Evolutionary conservation across 163 green algal genomes (phyloP), one percentile per base, ranked within the genome.

Genomic region (Trebouxiophyceae sp.): DNA sequence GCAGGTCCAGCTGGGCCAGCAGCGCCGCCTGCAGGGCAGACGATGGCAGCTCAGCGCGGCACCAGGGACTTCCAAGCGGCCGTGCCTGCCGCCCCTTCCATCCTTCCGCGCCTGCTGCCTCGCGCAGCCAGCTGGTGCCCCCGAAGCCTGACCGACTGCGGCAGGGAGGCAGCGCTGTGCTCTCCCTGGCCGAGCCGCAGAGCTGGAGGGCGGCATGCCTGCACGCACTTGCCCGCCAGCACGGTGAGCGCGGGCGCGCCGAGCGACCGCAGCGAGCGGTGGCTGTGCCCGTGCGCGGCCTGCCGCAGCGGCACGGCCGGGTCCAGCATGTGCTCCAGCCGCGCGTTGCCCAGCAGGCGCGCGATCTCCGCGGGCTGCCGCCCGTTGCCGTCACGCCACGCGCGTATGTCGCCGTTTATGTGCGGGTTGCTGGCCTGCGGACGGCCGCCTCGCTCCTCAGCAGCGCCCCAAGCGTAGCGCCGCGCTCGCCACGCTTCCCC

Each of bases 261-360:
- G 32, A 32, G 19, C 24, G 24, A 19, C 12, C 4, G 54, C 24
- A 7, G 29, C 57, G n/a, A 7, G 27, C 31, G 28, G 6, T 5
- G 28, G 7, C 29, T 5, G 7, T 16, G 57, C 29, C 2, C 5
- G 57, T 4, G 2, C 3, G 5, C 2, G 20, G 57, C 57, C 31
- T 47, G 23, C 16, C 19, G 20, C 57, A 62, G 29, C 29, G 27
- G 31, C 23, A 45, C 4, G 3, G 3, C 57, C 5, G 57, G 57
- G 20, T 63, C 57, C 32, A 63, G 57, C 57, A 63, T 44, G 29
- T 31, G 4, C 3, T n/a, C 57, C 5, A 63, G n/a, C 4, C 57
- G 31, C 20, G n/a, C 32, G 57, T 63, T 24, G 32, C 24, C 23
- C 6, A 50, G 26, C 32, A n/a, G 26, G 32, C 57, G 57, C 2